A percentile compares a stretch with the other conserved stretches of the same genome.
Evolutionary conservation across 2,329 filamentous ascomycete species (phyloP).

Genomic region (Cladophialophora exuberans): DNA sequence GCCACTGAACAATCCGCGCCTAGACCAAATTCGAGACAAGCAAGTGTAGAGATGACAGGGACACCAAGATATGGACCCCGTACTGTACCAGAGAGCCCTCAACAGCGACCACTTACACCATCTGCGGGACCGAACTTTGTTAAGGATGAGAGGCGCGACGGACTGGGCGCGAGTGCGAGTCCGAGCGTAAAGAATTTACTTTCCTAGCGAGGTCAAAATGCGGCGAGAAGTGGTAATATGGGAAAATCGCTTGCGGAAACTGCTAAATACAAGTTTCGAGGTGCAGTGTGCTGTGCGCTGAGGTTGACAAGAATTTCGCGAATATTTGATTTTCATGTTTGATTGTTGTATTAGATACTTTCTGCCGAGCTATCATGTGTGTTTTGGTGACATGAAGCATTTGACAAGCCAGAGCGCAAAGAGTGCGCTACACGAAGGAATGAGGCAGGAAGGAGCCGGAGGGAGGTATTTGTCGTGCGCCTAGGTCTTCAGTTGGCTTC

Average conservation of each 20-base stretch:
- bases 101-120: constrained; percentile 26
- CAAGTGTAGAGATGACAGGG: constrained; percentile 24
- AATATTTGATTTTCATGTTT: too few species aligned
- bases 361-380: too few species aligned
- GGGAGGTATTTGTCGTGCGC: too few species aligned
- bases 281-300: too few species aligned
- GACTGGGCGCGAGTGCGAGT: constrained; percentile 73
- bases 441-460: too few species aligned
- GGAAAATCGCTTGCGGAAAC: too few species aligned
- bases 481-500: too few species aligned
- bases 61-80: constrained; percentile 23
- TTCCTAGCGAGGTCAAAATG: constrained; percentile 50
- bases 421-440: too few species aligned
- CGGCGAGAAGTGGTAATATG: neutral
- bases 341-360: too few species aligned
- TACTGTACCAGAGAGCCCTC: constrained; percentile 22
- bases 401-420: too few species aligned
- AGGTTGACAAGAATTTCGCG: too few species aligned
- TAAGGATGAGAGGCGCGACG: constrained; percentile 31
- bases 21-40: constrained; percentile 22
- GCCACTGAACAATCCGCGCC: constrained; percentile 17
- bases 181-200: constrained; percentile 75
- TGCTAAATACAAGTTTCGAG: neutral
- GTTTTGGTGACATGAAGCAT: too few species aligned
- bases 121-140: constrained; percentile 28